These are phyloP conservation scores for Knoxia roxburghii DNA, from an alignment of 257 asterid genomes.

Conservation along the genomic window DNA sequence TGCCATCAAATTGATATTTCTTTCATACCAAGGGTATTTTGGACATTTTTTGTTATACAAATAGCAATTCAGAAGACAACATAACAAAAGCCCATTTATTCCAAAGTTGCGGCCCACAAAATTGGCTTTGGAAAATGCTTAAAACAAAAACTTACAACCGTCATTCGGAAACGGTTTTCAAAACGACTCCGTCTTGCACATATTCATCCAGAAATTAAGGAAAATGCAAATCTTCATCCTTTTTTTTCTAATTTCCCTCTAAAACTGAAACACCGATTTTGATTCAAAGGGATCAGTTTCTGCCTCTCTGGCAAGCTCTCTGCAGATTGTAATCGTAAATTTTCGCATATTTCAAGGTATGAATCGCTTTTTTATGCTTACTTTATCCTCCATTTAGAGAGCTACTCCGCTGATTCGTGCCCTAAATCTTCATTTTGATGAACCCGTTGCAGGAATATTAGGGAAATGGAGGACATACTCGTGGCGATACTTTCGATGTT, in stretches of 20 bases:
- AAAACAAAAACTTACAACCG: too few species aligned
- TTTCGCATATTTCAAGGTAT: not conserved
- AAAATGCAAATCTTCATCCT: not conserved
- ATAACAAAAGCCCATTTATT: too few species aligned
- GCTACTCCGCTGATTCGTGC: not conserved
- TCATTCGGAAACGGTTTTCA: too few species aligned
- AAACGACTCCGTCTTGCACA: too few species aligned
- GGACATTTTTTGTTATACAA: too few species aligned
- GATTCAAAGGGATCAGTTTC: not conserved
- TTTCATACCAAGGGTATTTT: too few species aligned
- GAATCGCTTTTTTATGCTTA: not conserved
- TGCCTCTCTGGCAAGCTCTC: not conserved
- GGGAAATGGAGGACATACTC: conserved; percentile 64
- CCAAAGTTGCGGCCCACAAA: too few species aligned
- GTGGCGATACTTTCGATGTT: conserved; percentile 66
- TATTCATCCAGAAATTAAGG: too few species aligned
- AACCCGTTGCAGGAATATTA: not conserved
- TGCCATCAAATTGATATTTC: too few species aligned
- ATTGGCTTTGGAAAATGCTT: too few species aligned
- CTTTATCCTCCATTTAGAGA: not conserved
- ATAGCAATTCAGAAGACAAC: too few species aligned
- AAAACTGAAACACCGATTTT: not conserved
- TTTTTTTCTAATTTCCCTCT: conserved; percentile 10
- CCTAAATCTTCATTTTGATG: not conserved
- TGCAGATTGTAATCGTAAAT: not conserved